These are phyloP conservation scores for Lanmaoa rubissima DNA, from an alignment of 768 basidiomycete genomes.

Conservation along the genomic window DNA sequence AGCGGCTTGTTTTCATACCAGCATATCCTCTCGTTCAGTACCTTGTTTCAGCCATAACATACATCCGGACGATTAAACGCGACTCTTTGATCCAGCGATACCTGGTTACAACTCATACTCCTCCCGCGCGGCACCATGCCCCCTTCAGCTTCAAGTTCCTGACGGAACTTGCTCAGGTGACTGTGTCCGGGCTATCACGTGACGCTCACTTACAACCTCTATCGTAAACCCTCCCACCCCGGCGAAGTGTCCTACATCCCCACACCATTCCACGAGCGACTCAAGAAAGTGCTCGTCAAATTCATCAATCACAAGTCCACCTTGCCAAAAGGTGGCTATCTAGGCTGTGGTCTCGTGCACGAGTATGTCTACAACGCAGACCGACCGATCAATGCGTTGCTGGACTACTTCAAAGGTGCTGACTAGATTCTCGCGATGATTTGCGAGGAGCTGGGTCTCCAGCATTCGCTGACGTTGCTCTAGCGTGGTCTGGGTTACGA, in stretches of 20 bases:
- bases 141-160: no score
- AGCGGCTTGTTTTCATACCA: no score
- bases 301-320: slow-evolving; percentile 28
- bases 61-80: no score
- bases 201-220: slow-evolving; percentile 43
- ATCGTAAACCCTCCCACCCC: not conserved
- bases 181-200: slow-evolving; percentile 44
- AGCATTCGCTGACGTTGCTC: not conserved
- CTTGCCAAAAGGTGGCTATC: slow-evolving; percentile 31
- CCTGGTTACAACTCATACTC: no score
- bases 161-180: no score
- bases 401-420: not conserved
- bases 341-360: slow-evolving; percentile 37
- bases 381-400: no score
- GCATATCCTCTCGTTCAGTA: no score
- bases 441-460: not conserved
- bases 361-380: slow-evolving; percentile 22
- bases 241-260: not conserved
- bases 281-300: not conserved
- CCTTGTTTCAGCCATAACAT: no score
- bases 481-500: no score
- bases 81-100: no score
- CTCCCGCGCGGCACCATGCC: no score
- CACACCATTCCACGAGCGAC: not conserved
- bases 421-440: not conserved